A percentile compares a stretch with the other conserved stretches of the same genome.
Conservation (phyloP, 768 basidiomycete genomes). For the Russula sp. region DNA sequence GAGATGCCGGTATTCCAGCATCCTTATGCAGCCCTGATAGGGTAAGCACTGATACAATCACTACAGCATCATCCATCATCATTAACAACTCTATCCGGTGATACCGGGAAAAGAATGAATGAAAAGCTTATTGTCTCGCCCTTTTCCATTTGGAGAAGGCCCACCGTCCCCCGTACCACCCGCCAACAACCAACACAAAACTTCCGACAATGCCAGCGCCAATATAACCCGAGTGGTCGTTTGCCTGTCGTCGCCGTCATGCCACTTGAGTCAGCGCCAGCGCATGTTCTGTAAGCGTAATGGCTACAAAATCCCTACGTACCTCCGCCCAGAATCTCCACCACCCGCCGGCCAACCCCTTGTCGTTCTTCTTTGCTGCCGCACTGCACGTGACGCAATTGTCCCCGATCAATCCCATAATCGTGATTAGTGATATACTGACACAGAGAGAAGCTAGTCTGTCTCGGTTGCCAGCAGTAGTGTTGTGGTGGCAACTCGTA, state of each 20-base stretch:
- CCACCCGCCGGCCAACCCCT: constrained; percentile 73
- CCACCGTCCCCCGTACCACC: constrained; percentile 51
- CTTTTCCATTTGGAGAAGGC: constrained; percentile 2
- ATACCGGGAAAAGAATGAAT: too few species aligned
- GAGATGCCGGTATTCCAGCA: neutral
- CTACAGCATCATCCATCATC: too few species aligned
- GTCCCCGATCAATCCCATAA: constrained; percentile 78
- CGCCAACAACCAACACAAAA: constrained; percentile 56
- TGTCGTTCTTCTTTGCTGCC: constrained; percentile 61
- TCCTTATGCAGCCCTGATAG: neutral
- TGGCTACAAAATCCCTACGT: neutral
- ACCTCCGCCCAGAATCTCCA: constrained; percentile 78
- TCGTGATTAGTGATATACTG: constrained; percentile 78
- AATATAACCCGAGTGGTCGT: constrained; percentile 74
- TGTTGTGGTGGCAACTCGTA: constrained; percentile 35
- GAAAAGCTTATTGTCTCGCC: neutral
- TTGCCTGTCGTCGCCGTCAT: constrained; percentile 47
- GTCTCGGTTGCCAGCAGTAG: neutral
- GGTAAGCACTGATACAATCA: neutral
- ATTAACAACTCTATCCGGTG: too few species aligned
- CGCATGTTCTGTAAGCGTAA: neutral
- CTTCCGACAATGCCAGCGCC: constrained; percentile 76
- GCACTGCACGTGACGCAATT: constrained; percentile 67
- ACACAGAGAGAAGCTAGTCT: neutral
- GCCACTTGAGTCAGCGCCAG: neutral